Conservation (phyloP, 768 basidiomycete genomes). For the Lentinula aciculospora region DNA sequence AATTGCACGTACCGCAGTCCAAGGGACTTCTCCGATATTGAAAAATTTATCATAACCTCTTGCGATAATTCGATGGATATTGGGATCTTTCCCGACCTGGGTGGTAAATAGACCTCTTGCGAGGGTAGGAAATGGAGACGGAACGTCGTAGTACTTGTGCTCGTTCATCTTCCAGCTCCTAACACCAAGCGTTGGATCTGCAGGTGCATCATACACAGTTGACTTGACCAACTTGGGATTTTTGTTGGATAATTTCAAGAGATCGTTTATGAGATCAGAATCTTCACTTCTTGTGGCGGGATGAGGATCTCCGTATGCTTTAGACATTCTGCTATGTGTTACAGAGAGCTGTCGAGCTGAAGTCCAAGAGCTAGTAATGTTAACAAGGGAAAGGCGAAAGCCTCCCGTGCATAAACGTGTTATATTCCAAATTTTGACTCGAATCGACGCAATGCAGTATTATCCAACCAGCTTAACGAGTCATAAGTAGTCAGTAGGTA, state of each 20-base stretch:
- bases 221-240: constrained; percentile 64
- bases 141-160: constrained; percentile 86
- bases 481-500: not conserved
- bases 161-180: constrained; percentile 98
- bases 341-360: not conserved
- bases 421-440: not conserved
- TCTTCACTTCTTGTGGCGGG: constrained; percentile 31
- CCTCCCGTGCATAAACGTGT: not conserved
- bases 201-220: constrained; percentile 49
- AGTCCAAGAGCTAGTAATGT: not conserved
- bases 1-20: constrained; percentile 70
- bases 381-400: not conserved
- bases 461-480: not conserved
- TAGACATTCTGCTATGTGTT: not conserved
- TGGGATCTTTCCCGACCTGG: constrained; percentile 29
- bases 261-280: constrained; percentile 52
- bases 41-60: constrained; percentile 99
- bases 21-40: constrained; percentile 94
- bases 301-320: not conserved
- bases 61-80: constrained; percentile 61
- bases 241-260: constrained; percentile 46
- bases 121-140: constrained; percentile 91
- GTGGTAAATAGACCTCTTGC: constrained; percentile 85
- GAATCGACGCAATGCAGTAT: not conserved
- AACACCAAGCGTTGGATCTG: constrained; percentile 47